Evolutionary conservation across 2,329 filamentous ascomycete species (phyloP), one percentile per base, ranked within the genome.

Genomic region (Pestalotiopsis sp.): DNA sequence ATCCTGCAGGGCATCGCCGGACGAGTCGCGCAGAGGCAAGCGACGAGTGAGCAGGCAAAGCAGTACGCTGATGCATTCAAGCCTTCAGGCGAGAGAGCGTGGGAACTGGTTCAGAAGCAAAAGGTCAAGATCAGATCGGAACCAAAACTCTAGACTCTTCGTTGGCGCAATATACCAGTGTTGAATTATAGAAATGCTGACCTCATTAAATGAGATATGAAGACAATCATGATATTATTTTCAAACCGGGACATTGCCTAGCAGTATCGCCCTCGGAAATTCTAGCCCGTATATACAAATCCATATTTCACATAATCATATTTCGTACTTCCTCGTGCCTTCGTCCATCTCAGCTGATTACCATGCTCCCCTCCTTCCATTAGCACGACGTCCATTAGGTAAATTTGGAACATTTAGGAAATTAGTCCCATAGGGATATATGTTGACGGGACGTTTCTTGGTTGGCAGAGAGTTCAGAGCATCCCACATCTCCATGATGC

Each of bases 1-100:
- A 89, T 91, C 70, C 86, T 84, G 72, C 95, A 98, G 83, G 95
- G 95, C 4, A 97, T 98, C 78, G 94, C 94, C 64, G 95, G 95
- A 65, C 84, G 95, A 72, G 92, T 92, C 80, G 95, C 95, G 23
- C 82, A 87, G 64, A 84, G 94, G 59, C 94, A 97, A 84, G 95
- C 95, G 40, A 97, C 93, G 80, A 97, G 93, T 78, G 91, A 89
- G 68, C 89, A 92, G 79, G 95, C 95, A 12, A 87, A 85, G 74
- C 85, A 90, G 56, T 93, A 66, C 49, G 64, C 64, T 9, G 64
- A 58, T 49, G 64, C 64, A 11, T 66, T 66, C 45, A 66, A 58
- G 31, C 64, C 64, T 4, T 58, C 52, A 6, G 64, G 64, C n/a
- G 64, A 66, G 45, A 66, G 52, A 27, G 64, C 64, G 13, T 66